These are phyloP conservation scores for Penicillium concentricum DNA, from an alignment of 2,329 filamentous ascomycete genomes.

Conservation along the genomic window DNA sequence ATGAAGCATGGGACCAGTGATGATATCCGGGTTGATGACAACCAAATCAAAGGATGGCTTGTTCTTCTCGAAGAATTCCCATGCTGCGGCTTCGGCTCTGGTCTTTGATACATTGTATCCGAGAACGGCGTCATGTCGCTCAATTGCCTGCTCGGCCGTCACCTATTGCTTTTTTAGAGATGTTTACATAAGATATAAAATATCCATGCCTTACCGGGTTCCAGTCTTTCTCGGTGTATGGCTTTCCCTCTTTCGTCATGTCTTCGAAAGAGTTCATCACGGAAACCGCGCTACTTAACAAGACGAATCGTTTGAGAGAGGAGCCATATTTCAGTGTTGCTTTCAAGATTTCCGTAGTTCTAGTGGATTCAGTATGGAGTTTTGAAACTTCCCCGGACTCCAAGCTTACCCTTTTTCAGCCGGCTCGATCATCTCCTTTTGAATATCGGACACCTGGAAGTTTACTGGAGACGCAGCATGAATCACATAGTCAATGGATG, in stretches of 20 bases:
- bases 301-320: slow-evolving; percentile 18
- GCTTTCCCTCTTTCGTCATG: slow-evolving; percentile 14
- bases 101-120: slow-evolving; percentile 19
- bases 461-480: slow-evolving; percentile 64
- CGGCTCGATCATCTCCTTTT: slow-evolving; percentile 56
- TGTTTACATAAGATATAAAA: too few species aligned
- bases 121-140: slow-evolving; percentile 11
- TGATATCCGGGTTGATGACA: slow-evolving; percentile 22
- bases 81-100: slow-evolving; percentile 14
- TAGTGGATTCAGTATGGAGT: neutral
- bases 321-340: slow-evolving; percentile 5
- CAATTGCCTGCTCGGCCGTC: slow-evolving; percentile 15
- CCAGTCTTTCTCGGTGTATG: slow-evolving; percentile 27
- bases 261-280: slow-evolving; percentile 28
- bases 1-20: slow-evolving; percentile 24
- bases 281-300: slow-evolving; percentile 41
- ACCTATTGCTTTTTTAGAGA: slow-evolving; percentile 3
- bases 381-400: too few species aligned
- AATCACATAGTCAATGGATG: slow-evolving; percentile 50
- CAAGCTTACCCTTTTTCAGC: slow-evolving; percentile 44
- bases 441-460: slow-evolving; percentile 40
- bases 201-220: slow-evolving; percentile 10
- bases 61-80: slow-evolving; percentile 16
- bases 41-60: slow-evolving; percentile 13
- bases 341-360: slow-evolving; percentile 18